Percentiles rank a stretch among this genome's conserved stretches.
These are phyloP conservation scores for Rhododendron simsii DNA, from an alignment of 148 eudicot genomes.

Conservation along the genomic window DNA sequence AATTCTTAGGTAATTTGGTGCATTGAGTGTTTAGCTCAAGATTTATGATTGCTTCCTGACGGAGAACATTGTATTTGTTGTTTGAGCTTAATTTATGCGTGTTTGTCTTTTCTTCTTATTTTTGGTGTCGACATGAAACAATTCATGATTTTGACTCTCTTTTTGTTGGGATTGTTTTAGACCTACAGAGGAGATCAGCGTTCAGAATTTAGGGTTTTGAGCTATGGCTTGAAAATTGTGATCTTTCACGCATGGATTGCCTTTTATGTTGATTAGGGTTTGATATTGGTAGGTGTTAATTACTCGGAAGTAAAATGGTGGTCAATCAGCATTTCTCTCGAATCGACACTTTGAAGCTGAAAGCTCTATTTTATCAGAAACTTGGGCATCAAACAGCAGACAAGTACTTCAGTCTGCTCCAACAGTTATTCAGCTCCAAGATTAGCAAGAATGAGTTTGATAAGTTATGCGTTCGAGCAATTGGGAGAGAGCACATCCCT, in stretches of 20 bases:
- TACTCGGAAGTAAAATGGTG: slow-evolving; percentile 25
- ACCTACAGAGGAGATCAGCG: neutral
- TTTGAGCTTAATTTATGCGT: neutral
- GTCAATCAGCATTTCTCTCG: slow-evolving; percentile 21
- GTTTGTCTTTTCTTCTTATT: slow-evolving; percentile 3
- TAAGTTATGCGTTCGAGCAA: slow-evolving; percentile 29
- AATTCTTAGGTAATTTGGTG: neutral
- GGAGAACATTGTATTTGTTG: neutral
- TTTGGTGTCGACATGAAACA: neutral
- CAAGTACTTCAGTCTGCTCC: slow-evolving; percentile 38
- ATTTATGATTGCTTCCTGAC: neutral
- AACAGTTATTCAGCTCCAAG: slow-evolving; percentile 28
- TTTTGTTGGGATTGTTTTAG: neutral
- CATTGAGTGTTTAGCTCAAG: neutral
- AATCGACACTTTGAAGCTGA: slow-evolving; percentile 33
- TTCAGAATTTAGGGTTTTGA: neutral
- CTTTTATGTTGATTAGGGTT: neutral
- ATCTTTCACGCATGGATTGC: neutral
- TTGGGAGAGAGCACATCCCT: slow-evolving; percentile 41
- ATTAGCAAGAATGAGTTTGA: slow-evolving; percentile 38
- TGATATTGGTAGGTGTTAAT: slow-evolving; percentile 1
- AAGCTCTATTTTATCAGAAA: slow-evolving; percentile 35
- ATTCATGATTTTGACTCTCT: neutral
- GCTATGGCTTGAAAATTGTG: neutral
- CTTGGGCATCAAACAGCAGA: slow-evolving; percentile 46